These are phyloP conservation scores for Coriolopsis trogii DNA, from an alignment of 1,284 basidiomycete genomes.

Conservation along the genomic window DNA sequence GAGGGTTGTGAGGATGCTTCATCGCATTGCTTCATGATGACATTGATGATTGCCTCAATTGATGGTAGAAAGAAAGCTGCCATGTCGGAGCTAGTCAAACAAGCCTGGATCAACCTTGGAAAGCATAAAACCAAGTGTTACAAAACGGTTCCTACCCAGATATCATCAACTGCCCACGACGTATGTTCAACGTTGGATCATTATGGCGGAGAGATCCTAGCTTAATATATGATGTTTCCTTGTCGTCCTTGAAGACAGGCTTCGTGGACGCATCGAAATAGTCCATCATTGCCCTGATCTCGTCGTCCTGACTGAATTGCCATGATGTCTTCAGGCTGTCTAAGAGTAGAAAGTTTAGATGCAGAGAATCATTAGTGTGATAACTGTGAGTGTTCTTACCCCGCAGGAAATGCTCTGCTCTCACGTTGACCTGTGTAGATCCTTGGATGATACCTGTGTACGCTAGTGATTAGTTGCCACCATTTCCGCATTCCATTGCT, in stretches of 20 bases:
- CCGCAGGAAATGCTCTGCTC: slow-evolving; percentile 36
- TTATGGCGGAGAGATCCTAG: slow-evolving; percentile 43
- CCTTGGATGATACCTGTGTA: slow-evolving; percentile 30
- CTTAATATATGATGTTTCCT: slow-evolving; percentile 42
- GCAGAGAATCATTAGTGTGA: neutral
- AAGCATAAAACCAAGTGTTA: no score
- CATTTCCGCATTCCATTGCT: neutral
- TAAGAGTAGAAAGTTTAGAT: no score
- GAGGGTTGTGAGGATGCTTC: neutral
- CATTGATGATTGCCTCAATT: neutral
- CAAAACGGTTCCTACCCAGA: slow-evolving; percentile 38
- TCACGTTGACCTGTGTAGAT: slow-evolving; percentile 28
- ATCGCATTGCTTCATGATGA: neutral
- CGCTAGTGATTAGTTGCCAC: neutral
- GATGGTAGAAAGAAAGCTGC: neutral
- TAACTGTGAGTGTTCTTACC: slow-evolving; percentile 20
- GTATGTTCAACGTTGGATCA: slow-evolving; percentile 40
- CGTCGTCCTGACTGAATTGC: slow-evolving; percentile 35
- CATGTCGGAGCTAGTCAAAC: neutral
- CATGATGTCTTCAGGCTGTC: slow-evolving; percentile 38
- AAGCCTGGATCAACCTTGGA: no score
- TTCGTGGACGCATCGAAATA: slow-evolving; percentile 46
- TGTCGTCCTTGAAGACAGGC: slow-evolving; percentile 39
- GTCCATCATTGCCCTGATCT: slow-evolving; percentile 39
- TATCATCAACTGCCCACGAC: slow-evolving; percentile 43